These are phyloP conservation scores for Neonectria faginata DNA, from an alignment of 2,329 filamentous ascomycete genomes.

Conservation along the genomic window DNA sequence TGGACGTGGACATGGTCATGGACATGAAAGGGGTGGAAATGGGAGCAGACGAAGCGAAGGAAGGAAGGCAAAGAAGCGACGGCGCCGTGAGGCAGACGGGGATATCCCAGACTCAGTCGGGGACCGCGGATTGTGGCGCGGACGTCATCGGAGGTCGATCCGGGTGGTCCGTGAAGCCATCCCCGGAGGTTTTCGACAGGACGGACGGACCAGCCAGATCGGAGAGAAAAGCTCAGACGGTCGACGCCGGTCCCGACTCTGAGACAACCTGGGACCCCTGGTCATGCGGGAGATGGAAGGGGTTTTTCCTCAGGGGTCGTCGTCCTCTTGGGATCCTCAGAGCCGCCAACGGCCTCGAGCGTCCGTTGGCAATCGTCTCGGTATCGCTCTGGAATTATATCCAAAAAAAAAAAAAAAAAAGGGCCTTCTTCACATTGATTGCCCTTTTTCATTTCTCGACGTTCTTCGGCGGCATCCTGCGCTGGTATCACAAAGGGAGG, in stretches of 20 bases:
- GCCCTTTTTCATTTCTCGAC: not conserved
- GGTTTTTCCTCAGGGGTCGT: constrained; percentile 22
- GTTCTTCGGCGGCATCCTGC: not conserved
- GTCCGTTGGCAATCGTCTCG: not conserved
- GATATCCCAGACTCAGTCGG: constrained; percentile 38
- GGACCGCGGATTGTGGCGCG: constrained; percentile 25
- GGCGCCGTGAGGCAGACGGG: constrained; percentile 11
- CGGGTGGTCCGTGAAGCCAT: constrained; percentile 20
- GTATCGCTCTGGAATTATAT: too few species aligned
- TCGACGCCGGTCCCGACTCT: constrained; percentile 23
- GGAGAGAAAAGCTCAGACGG: constrained; percentile 23
- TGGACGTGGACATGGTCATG: not conserved
- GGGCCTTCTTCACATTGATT: not conserved
- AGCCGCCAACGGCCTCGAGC: not conserved
- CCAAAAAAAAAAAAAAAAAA: not conserved
- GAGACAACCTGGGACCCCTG: constrained; percentile 12
- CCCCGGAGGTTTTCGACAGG: constrained; percentile 29
- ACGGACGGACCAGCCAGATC: constrained; percentile 15
- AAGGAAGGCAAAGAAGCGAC: not conserved
- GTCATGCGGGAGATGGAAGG: constrained; percentile 45
- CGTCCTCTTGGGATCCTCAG: not conserved
- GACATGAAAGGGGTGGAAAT: not conserved
- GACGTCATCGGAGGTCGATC: constrained; percentile 32
- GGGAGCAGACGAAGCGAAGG: constrained; percentile 6
- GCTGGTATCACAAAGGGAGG: not conserved